Evolutionary conservation across 2,329 filamentous ascomycete species (phyloP).

Genomic region (Niveomyces coronatus): DNA sequence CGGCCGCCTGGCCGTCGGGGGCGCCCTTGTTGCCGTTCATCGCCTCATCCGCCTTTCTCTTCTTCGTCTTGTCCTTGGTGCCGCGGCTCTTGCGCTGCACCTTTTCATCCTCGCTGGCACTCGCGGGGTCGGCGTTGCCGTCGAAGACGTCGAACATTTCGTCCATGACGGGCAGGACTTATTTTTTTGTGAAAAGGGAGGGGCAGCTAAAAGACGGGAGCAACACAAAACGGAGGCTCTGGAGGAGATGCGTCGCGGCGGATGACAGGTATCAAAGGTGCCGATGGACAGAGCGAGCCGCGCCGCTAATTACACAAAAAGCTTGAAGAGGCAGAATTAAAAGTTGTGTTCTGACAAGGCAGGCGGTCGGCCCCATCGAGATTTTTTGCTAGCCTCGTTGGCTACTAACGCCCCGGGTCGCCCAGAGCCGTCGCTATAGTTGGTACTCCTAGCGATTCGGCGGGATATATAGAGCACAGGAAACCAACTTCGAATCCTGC

Average conservation of each 20-base stretch:
- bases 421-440: not conserved
- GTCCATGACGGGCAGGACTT: constrained; percentile 43
- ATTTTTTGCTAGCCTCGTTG: not conserved
- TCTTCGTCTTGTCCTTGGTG: constrained; percentile 58
- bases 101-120: constrained; percentile 34
- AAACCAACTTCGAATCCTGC: too few relatives aligned
- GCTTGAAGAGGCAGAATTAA: constrained; percentile 8
- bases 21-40: constrained; percentile 48
- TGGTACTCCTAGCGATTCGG: too few relatives aligned
- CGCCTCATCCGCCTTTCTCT: constrained; percentile 74
- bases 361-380: constrained; percentile 8
- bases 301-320: not conserved
- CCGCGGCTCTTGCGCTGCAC: constrained; percentile 39
- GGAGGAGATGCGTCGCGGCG: too few relatives aligned
- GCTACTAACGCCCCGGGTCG: not conserved
- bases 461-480: too few relatives aligned
- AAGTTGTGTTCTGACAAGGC: constrained; percentile 4
- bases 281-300: not conserved
- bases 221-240: not conserved
- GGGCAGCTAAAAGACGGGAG: not conserved
- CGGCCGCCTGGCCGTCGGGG: constrained; percentile 11
- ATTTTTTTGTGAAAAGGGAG: not conserved
- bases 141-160: constrained; percentile 79
- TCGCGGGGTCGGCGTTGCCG: constrained; percentile 37
- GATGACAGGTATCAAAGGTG: too few relatives aligned